A percentile compares a stretch with the other conserved stretches of the same genome.
Conservation (phyloP, 306 rosid genomes). For the Carpinus viminea region DNA sequence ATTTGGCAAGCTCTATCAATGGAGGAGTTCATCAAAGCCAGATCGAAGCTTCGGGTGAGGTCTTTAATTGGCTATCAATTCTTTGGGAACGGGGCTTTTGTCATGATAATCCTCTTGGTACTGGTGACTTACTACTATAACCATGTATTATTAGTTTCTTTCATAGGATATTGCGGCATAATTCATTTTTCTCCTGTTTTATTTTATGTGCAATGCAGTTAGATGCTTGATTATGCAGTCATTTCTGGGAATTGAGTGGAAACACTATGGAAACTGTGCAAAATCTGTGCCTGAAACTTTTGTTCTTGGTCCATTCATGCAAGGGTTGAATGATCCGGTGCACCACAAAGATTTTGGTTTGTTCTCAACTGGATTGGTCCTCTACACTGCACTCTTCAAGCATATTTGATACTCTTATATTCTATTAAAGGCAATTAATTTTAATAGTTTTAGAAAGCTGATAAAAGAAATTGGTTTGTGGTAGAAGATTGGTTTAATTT, state of each 20-base stretch:
- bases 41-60: conserved; percentile 45
- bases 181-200: conserved; percentile 24
- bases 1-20: conserved; percentile 31
- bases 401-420: conserved; percentile 25
- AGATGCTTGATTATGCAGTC: conserved; percentile 95
- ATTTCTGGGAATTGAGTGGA: conserved; percentile 74
- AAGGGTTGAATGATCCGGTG: conserved; percentile 83
- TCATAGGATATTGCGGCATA: not conserved
- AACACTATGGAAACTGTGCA: conserved; percentile 51
- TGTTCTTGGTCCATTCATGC: conserved; percentile 79
- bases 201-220: conserved; percentile 60
- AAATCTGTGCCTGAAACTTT: conserved; percentile 69
- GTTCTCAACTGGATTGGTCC: conserved; percentile 29
- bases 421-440: conserved; percentile 1
- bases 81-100: conserved; percentile 91
- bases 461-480: too few species aligned
- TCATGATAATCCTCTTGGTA: conserved; percentile 93
- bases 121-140: conserved; percentile 30
- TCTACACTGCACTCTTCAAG: conserved; percentile 18
- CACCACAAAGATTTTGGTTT: conserved; percentile 93
- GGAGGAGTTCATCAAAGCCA: conserved; percentile 43
- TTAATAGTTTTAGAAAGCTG: not conserved
- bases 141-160: conserved; percentile 13
- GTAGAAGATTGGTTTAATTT: not conserved
- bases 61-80: conserved; percentile 76